A percentile compares a stretch with the other conserved stretches of the same genome.
Conservation (phyloP, 306 rosid species). For the Malus fusca region DNA sequence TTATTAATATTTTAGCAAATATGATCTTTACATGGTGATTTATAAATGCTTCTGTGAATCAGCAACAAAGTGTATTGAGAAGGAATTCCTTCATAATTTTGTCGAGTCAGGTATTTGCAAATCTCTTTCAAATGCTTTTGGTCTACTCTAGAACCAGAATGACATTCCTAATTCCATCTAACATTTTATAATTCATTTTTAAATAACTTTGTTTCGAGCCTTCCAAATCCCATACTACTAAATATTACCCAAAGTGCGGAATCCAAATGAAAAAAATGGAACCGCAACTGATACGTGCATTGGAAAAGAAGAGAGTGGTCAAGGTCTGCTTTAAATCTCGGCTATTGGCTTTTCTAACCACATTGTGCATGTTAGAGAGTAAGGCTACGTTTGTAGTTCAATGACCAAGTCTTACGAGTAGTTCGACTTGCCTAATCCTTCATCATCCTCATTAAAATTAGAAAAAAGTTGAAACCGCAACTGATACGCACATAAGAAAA, state of each 20-base stretch:
- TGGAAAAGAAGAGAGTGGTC: neutral
- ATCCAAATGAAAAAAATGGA: neutral
- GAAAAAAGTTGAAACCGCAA: neutral
- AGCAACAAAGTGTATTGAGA: neutral
- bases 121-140: neutral
- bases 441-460: too few species aligned
- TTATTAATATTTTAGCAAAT: too few species aligned
- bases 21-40: too few species aligned
- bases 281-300: neutral
- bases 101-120: neutral
- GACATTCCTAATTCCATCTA: neutral
- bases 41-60: fast-evolving
- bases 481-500: neutral
- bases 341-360: too few species aligned
- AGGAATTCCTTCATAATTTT: neutral
- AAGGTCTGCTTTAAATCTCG: neutral
- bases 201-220: neutral
- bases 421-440: too few species aligned
- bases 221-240: neutral
- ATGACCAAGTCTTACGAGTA: too few species aligned
- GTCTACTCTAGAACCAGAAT: neutral
- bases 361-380: too few species aligned
- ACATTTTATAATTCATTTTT: neutral
- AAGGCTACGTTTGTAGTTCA: too few species aligned
- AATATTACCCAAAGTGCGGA: too few species aligned